Evolutionary conservation across 306 rosid species (phyloP).

Genomic region (Comarum palustre): DNA sequence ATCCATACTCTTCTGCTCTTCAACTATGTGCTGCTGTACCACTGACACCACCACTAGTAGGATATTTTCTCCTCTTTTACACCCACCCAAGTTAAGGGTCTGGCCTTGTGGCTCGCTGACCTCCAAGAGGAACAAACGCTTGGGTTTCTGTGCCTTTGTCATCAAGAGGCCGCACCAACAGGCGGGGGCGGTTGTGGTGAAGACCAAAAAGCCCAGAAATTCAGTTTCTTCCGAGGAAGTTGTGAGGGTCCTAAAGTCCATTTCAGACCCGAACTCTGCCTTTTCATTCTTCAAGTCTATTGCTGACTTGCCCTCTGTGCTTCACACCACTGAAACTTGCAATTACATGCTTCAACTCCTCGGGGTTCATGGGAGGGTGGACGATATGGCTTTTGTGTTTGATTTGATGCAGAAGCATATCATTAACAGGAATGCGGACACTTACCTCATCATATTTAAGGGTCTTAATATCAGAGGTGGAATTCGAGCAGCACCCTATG

Average conservation of each 20-base stretch:
- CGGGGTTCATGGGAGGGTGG: conserved; percentile 48
- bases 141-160: conserved; percentile 40
- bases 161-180: conserved; percentile 36
- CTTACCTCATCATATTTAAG: conserved; percentile 65
- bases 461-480: conserved; percentile 75
- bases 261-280: conserved; percentile 48
- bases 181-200: conserved; percentile 32
- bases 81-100: conserved; percentile 36
- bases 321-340: conserved; percentile 78
- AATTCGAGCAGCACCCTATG: conserved; percentile 56
- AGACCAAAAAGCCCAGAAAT: conserved; percentile 35
- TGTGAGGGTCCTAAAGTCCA: conserved; percentile 53
- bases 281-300: conserved; percentile 64
- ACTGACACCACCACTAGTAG: conserved; percentile 12
- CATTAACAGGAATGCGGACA: conserved; percentile 52
- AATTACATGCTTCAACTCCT: conserved; percentile 83
- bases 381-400: conserved; percentile 74
- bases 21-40: conserved; percentile 41
- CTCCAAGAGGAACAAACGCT: conserved; percentile 39
- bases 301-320: conserved; percentile 51
- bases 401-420: conserved; percentile 76
- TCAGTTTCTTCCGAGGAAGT: conserved; percentile 64
- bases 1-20: conserved; percentile 39
- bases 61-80: conserved; percentile 14
- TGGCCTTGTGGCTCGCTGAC: conserved; percentile 42